phyloP scores from a whole-genome alignment of 2,329 filamentous ascomycete genomes.

The Thelonectria blattea region DNA sequence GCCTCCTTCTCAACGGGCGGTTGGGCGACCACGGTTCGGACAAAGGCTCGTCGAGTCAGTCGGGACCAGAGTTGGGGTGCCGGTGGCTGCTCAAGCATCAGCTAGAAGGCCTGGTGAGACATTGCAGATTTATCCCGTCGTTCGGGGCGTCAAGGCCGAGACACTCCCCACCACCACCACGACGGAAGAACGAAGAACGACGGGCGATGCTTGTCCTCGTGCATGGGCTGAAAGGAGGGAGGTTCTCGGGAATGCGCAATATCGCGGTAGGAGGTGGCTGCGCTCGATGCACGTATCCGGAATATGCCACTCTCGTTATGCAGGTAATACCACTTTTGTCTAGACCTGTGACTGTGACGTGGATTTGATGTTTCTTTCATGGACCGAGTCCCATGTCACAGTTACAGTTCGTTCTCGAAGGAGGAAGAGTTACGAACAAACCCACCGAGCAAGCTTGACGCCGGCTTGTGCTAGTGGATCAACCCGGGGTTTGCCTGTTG shows the following conservation, averaged over 20 bases:
- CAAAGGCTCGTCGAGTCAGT: not conserved
- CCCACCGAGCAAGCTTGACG: slow-evolving; percentile 34
- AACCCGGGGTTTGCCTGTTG: slow-evolving; percentile 26
- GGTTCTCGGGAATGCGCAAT: slow-evolving; percentile 7
- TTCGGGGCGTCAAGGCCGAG: slow-evolving; percentile 25
- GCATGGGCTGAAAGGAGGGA: not conserved
- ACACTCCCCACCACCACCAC: slow-evolving; percentile 16
- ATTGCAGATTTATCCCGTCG: slow-evolving; percentile 18
- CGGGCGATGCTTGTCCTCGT: slow-evolving; percentile 13
- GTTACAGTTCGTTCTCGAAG: slow-evolving; percentile 3
- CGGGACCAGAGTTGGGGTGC: not conserved
- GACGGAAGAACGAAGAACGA: not conserved
- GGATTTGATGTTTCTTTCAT: no score
- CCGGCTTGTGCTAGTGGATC: slow-evolving; percentile 35
- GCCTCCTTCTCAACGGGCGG: not conserved
- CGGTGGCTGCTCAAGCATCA: slow-evolving; percentile 1
- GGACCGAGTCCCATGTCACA: not conserved
- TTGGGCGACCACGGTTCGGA: not conserved
- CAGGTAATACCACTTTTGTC: not conserved
- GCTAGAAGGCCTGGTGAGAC: slow-evolving; percentile 19
- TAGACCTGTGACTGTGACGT: not conserved
- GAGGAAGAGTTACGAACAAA: slow-evolving; percentile 13
- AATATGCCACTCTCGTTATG: not conserved
- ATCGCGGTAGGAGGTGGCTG: not conserved
- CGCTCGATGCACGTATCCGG: slow-evolving; percentile 9